Conservation (phyloP, 1,284 basidiomycete genomes). For the Heterobasidion parviporum region DNA sequence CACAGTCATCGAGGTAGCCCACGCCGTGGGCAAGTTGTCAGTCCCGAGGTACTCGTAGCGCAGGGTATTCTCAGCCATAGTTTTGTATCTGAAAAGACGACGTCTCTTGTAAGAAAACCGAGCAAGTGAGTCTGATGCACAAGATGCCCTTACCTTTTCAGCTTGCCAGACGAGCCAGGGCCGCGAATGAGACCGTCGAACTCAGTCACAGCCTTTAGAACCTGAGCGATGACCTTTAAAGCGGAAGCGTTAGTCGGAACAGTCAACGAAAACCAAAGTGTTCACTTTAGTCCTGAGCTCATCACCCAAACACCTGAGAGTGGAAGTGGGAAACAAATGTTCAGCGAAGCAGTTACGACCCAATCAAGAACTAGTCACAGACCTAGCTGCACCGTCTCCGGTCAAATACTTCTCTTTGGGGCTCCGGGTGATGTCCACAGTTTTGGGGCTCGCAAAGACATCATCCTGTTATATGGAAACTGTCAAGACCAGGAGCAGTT, state of each 20-base stretch:
- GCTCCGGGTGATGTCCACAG: constrained; percentile 37
- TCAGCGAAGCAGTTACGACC: background rate
- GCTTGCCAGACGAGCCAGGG: constrained; percentile 41
- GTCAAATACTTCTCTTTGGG: constrained; percentile 40
- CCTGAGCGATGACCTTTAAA: constrained; percentile 32
- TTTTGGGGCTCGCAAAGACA: constrained; percentile 32
- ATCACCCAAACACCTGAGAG: constrained; percentile 43
- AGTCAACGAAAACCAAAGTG: background rate
- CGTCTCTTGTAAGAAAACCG: background rate
- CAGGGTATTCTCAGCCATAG: constrained; percentile 19
- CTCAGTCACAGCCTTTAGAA: constrained; percentile 40
- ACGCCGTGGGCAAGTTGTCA: constrained; percentile 35
- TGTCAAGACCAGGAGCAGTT: background rate
- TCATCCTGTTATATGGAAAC: constrained; percentile 20
- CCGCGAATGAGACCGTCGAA: constrained; percentile 42
- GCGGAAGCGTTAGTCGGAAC: background rate
- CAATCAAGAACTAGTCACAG: background rate
- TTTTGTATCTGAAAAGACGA: constrained; percentile 15
- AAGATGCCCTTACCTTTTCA: constrained; percentile 30
- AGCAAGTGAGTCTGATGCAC: background rate
- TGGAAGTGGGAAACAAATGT: background rate
- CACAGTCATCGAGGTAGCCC: constrained; percentile 43
- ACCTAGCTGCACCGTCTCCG: constrained; percentile 47
- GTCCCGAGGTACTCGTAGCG: constrained; percentile 37
- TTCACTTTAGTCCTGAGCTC: constrained; percentile 40